phyloP scores from a whole-genome alignment of 371 early-diverging fungal genomes.

The Dentiscutata heterogama region DNA sequence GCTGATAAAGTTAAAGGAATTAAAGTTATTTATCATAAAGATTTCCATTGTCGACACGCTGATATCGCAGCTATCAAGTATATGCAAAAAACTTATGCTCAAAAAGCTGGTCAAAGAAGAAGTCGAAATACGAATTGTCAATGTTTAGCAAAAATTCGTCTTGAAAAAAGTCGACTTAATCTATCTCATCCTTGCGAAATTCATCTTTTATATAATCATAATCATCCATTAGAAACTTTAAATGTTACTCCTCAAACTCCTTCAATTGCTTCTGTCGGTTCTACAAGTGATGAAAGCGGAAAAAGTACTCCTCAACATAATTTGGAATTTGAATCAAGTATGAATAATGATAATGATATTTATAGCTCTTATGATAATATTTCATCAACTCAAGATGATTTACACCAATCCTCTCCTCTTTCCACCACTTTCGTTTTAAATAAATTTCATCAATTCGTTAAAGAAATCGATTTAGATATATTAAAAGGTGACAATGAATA shows the following conservation, averaged over 20 bases:
- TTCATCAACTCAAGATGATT: not conserved
- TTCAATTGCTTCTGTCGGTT: not conserved
- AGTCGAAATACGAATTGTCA: conserved; percentile 45
- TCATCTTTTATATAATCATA: conserved; percentile 38
- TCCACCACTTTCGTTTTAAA: not conserved
- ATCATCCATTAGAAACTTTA: conserved; percentile 39
- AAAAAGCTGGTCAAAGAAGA: conserved; percentile 41
- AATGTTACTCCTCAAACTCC: conserved; percentile 19
- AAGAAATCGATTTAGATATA: conserved; percentile 9
- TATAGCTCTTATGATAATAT: not conserved
- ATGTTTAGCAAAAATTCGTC: conserved; percentile 43
- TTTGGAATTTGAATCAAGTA: conserved; percentile 32
- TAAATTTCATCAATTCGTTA: conserved; percentile 19
- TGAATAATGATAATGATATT: not conserved
- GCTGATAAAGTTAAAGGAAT: conserved; percentile 45
- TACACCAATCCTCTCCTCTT: not conserved
- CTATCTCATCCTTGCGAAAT: conserved; percentile 44
- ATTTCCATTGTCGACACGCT: conserved; percentile 44
- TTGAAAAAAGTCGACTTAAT: conserved; percentile 34
- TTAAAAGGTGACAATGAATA: conserved; percentile 27
- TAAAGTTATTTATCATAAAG: conserved; percentile 46
- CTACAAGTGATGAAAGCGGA: conserved; percentile 26
- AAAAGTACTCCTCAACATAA: conserved; percentile 20
- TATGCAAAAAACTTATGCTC: conserved; percentile 46
- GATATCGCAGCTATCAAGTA: conserved; percentile 44